Conservation (phyloP, 768 basidiomycete species). For the Tylopilus subfusipes region DNA sequence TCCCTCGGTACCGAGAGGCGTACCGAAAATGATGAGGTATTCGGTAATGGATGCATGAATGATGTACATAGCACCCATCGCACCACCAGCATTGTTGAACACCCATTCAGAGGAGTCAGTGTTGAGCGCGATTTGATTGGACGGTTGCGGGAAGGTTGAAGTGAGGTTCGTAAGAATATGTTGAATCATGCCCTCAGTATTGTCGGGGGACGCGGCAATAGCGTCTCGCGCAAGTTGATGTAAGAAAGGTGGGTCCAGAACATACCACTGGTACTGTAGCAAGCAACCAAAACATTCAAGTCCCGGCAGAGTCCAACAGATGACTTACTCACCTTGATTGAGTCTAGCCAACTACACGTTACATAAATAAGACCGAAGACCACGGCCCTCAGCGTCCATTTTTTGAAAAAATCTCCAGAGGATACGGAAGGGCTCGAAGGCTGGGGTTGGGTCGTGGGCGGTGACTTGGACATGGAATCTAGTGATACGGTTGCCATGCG, state of each 20-base stretch:
- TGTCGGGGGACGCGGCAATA: conserved; percentile 58
- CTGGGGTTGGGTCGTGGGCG: background rate
- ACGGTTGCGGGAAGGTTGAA: conserved; percentile 58
- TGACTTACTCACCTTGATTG: conserved; percentile 51
- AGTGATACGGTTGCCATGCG: background rate
- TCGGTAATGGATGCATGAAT: conserved; percentile 97
- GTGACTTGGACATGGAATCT: conserved; percentile 18
- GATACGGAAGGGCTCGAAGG: background rate
- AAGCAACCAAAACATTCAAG: background rate
- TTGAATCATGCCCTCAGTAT: conserved; percentile 70
- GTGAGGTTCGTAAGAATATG: conserved; percentile 83
- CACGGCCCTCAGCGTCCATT: conserved; percentile 33
- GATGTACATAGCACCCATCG: conserved; percentile 98
- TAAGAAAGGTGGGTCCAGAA: conserved; percentile 69
- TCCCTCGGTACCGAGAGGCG: conserved; percentile 95
- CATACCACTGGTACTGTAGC: conserved; percentile 77
- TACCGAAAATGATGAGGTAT: conserved; percentile 94
- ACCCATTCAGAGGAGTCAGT: conserved; percentile 77
- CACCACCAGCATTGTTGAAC: conserved; percentile 95
- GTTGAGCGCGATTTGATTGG: conserved; percentile 49
- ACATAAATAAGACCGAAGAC: conserved; percentile 30
- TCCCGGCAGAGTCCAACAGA: background rate
- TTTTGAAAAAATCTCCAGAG: conserved; percentile 17
- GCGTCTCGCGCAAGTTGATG: conserved; percentile 75
- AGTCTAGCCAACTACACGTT: conserved; percentile 52